These are phyloP conservation scores for Leccinum variicolor DNA, from an alignment of 768 basidiomycete species.

Conservation along the genomic window DNA sequence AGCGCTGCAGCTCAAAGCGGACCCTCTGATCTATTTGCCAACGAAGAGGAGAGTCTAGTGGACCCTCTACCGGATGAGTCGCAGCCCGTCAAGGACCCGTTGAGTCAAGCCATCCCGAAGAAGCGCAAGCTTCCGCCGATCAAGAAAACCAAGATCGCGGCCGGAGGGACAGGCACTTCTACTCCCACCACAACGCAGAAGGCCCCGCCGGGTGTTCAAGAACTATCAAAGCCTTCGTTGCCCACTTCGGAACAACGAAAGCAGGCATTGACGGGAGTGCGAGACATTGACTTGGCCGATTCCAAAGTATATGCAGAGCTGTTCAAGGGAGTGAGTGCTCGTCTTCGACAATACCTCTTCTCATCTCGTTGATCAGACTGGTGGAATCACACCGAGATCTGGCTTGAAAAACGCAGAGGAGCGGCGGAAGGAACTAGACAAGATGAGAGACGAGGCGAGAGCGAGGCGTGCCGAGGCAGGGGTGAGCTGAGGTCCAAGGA, in stretches of 20 bases:
- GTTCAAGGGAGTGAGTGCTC: constrained; percentile 49
- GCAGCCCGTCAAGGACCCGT: constrained; percentile 27
- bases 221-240: constrained; percentile 27
- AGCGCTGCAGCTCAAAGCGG: constrained; percentile 34
- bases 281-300: constrained; percentile 65
- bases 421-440: constrained; percentile 61
- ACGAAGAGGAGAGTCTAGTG: constrained; percentile 25
- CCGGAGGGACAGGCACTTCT: constrained; percentile 17
- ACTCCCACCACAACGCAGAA: constrained; percentile 27
- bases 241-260: constrained; percentile 33
- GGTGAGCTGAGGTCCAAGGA: constrained; percentile 34
- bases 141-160: constrained; percentile 55
- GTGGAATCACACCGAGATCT: constrained; percentile 42
- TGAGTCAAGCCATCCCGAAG: constrained; percentile 37
- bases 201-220: constrained; percentile 12
- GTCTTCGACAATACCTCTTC: neutral
- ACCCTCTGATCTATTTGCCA: constrained; percentile 26
- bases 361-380: constrained; percentile 30
- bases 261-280: constrained; percentile 43
- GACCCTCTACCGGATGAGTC: constrained; percentile 16
- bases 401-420: constrained; percentile 61
- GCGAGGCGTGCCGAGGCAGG: constrained; percentile 53
- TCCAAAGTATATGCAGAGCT: constrained; percentile 59
- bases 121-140: constrained; percentile 68
- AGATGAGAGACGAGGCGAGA: constrained; percentile 67